Conservation (phyloP, 495 filamentous ascomycete species). For the Mytilinidion resinicola region DNA sequence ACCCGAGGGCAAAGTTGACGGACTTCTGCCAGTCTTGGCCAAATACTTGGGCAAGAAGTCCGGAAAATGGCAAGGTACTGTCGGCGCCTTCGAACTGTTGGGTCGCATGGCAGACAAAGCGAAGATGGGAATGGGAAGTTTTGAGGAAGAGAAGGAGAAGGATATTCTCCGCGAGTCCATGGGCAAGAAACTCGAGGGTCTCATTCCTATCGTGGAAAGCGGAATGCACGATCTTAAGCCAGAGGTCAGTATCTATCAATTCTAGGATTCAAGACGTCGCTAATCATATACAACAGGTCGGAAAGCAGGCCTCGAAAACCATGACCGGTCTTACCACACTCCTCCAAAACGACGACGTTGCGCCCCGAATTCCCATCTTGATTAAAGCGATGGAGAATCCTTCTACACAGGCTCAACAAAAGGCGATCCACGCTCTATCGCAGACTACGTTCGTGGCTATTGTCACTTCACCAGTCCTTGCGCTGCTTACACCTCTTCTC, state of each 20-base stretch:
- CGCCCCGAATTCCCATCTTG: constrained; percentile 83
- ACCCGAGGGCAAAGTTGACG: constrained; percentile 73
- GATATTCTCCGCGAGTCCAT: constrained; percentile 84
- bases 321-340: constrained; percentile 88
- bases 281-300: constrained; percentile 37
- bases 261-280: not conserved
- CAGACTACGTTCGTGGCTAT: constrained; percentile 98
- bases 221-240: constrained; percentile 95
- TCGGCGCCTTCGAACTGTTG: constrained; percentile 74
- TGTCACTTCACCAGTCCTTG: constrained; percentile 95
- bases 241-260: constrained; percentile 49
- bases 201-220: constrained; percentile 87
- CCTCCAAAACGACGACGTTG: constrained; percentile 94
- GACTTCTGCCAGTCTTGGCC: constrained; percentile 65
- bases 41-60: constrained; percentile 69
- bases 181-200: constrained; percentile 79
- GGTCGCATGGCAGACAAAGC: constrained; percentile 91
- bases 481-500: constrained; percentile 91
- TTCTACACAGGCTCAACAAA: constrained; percentile 77
- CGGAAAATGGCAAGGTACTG: constrained; percentile 93
- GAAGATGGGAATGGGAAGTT: constrained; percentile 70
- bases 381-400: constrained; percentile 95
- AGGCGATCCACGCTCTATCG: constrained; percentile 93
- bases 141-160: constrained; percentile 75
- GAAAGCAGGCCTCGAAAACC: constrained; percentile 80